Percentiles rank a stretch among this genome's conserved stretches.
Evolutionary conservation across 2,329 filamentous ascomycete genomes (phyloP).

Genomic region (Trichoderma hamatum): DNA sequence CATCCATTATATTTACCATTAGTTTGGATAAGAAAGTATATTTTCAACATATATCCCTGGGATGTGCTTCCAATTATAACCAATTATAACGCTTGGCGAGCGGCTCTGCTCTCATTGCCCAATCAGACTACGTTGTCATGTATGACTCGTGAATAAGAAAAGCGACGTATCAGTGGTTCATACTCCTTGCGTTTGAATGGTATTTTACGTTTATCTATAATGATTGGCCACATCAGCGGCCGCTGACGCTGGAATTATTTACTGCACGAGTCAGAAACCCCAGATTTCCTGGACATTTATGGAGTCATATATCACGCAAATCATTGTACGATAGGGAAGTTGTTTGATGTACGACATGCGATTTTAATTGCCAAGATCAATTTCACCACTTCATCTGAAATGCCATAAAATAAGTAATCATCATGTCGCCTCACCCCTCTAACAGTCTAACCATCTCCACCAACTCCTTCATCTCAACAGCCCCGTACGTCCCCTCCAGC

Average conservation of each 20-base stretch:
- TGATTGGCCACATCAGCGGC: neutral
- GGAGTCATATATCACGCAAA: neutral
- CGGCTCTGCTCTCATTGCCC: neutral
- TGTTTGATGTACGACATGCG: neutral
- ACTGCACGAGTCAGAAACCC: neutral
- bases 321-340: neutral
- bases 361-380: neutral
- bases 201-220: neutral
- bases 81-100: neutral
- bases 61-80: neutral
- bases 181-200: neutral
- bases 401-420: neutral
- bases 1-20: neutral
- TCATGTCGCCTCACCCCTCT: neutral
- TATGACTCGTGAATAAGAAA: neutral
- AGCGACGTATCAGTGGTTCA: neutral
- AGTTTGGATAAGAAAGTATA: neutral
- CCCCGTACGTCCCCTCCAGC: conserved; percentile 34
- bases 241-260: neutral
- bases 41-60: neutral
- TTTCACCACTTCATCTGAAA: neutral
- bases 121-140: neutral
- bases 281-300: neutral
- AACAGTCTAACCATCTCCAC: conserved; percentile 5
- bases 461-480: conserved; percentile 30